These are phyloP conservation scores for Beta vulgaris DNA, from an alignment of 148 eudicot genomes.

Conservation along the genomic window DNA sequence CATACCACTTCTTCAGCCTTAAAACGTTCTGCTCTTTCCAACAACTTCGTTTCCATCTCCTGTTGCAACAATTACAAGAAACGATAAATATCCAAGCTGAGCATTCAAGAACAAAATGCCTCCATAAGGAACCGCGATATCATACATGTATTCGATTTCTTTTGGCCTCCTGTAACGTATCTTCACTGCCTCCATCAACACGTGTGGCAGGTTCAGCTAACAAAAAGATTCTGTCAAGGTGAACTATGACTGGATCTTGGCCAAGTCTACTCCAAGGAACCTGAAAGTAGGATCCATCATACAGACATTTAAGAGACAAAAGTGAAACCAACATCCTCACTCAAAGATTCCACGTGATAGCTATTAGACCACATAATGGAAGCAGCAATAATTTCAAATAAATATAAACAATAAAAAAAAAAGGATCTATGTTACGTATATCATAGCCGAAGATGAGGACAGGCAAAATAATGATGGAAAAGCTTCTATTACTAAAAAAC, in stretches of 20 bases:
- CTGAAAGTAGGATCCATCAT: conserved; percentile 35
- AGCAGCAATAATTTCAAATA: neutral
- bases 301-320: neutral
- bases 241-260: conserved; percentile 94
- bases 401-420: neutral
- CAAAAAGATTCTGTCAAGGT: conserved; percentile 75
- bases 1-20: conserved; percentile 73
- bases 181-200: conserved; percentile 89
- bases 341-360: neutral
- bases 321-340: neutral
- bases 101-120: neutral
- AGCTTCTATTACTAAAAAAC: neutral
- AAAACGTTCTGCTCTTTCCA: conserved; percentile 67
- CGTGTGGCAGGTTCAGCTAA: conserved; percentile 91
- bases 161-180: conserved; percentile 80
- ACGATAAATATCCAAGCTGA: neutral
- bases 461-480: neutral
- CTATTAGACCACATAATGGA: neutral
- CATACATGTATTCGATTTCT: conserved; percentile 78
- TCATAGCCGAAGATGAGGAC: neutral
- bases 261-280: conserved; percentile 99
- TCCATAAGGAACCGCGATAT: neutral
- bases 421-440: neutral
- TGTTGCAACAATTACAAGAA: conserved; percentile 29
- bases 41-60: conserved; percentile 89